Percentiles rank a stretch among this genome's conserved stretches.
Conservation (phyloP, 345 rosid genomes). For the Eucalyptus pauciflora region DNA sequence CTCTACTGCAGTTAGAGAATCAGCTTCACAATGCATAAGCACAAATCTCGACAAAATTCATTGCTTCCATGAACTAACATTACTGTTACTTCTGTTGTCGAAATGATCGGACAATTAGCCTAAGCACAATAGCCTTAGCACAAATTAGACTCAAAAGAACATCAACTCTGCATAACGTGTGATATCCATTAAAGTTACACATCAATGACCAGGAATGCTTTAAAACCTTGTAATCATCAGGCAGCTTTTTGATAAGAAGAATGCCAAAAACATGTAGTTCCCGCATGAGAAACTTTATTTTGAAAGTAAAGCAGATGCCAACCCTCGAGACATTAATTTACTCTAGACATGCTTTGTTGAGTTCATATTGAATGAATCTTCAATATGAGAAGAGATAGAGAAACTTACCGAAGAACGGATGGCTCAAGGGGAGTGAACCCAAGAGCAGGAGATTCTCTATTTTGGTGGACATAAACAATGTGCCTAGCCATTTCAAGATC, state of each 20-base stretch:
- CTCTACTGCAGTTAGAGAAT: background rate
- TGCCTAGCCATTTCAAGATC: slow-evolving; percentile 97
- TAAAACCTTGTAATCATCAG: background rate
- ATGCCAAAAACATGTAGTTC: background rate
- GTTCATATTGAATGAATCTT: background rate
- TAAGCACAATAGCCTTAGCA: background rate
- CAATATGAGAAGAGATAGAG: background rate
- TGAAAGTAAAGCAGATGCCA: background rate
- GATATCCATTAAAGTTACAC: background rate
- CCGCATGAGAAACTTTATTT: background rate
- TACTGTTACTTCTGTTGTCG: background rate
- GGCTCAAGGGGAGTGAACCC: slow-evolving; percentile 91
- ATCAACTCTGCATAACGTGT: background rate
- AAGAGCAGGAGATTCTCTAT: slow-evolving; percentile 82
- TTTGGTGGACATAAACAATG: slow-evolving; percentile 86
- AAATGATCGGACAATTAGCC: background rate
- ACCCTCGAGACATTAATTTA: background rate
- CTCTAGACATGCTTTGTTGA: background rate
- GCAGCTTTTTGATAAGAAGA: background rate
- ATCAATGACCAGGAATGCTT: background rate
- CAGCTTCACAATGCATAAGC: background rate
- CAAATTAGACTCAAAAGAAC: background rate
- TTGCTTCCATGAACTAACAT: background rate
- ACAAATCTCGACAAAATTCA: background rate
- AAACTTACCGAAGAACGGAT: slow-evolving; percentile 61